These are phyloP conservation scores for Boletus fagicola DNA, from an alignment of 768 basidiomycete genomes.

Conservation along the genomic window DNA sequence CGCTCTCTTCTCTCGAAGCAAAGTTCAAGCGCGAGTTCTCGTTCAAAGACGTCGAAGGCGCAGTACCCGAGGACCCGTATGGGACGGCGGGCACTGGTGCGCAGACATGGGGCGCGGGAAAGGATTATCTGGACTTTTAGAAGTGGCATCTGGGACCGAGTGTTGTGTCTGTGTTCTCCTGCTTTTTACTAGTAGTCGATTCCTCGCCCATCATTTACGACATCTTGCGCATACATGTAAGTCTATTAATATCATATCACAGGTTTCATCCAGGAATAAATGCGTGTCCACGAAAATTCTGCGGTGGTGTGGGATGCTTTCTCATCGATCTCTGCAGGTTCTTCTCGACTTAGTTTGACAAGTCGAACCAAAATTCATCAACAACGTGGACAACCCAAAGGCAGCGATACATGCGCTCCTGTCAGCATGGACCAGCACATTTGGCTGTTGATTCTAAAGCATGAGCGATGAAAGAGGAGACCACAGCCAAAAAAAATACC, in stretches of 20 bases:
- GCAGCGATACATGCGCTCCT: slow-evolving; percentile 1
- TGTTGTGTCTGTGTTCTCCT: background rate
- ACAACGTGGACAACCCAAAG: slow-evolving; percentile 8
- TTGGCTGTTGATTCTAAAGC: background rate
- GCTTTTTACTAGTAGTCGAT: background rate
- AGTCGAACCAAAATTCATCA: background rate
- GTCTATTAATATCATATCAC: background rate
- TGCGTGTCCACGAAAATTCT: background rate
- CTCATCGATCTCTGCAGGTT: background rate
- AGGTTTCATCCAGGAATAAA: background rate
- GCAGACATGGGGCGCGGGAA: slow-evolving; percentile 45
- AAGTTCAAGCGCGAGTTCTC: slow-evolving; percentile 84
- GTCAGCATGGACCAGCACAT: background rate
- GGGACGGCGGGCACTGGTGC: slow-evolving; percentile 42
- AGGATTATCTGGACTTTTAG: slow-evolving; percentile 58
- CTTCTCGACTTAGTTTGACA: background rate
- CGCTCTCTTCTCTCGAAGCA: slow-evolving; percentile 61
- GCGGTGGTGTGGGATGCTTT: background rate
- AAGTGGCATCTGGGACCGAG: background rate
- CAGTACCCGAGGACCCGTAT: slow-evolving; percentile 48
- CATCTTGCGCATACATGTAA: background rate
- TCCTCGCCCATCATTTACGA: background rate
- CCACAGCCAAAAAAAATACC: no score
- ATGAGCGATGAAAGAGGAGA: no score
- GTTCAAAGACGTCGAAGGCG: slow-evolving; percentile 67